Base-by-base conservation (phyloP, 2,329 filamentous ascomycete genomes). In the Talaromyces sp. region DNA sequence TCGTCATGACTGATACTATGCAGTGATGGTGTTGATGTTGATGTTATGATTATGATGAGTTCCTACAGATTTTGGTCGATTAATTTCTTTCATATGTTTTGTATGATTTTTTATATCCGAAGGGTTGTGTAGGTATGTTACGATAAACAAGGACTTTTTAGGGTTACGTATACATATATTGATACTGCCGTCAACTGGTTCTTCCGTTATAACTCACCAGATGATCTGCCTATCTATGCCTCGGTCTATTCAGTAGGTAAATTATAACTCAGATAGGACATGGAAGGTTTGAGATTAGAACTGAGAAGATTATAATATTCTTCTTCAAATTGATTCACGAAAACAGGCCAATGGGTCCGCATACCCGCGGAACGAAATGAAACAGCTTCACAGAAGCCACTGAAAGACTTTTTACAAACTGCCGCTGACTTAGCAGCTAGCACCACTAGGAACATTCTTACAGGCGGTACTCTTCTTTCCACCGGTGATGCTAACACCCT, bases 401-500 rank as follows among this genome's bases (percentile, higher is more conserved):
- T 15, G 11, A 38, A 56, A 29, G 13, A 29, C 43, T 19, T 45
- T 45, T 43, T 22, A 8, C 13, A 59, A 19, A 2, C n/a, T 10
- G 36, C 5, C 13, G n/a, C 53, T 22, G 17, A 81, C n/a, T 56
- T 56, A 56, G 66, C 78, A 80, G 54, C 69, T 71, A 65, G 72
- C 74, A 31, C 68, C 72, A 40, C 69, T 73, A 17, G 80, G 80
- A 45, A 82, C 70, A 67, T 80, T 80, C 69, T 72, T 51, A 68
- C 82, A 84, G 29, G 72, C 71, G 59, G 68, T 71, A 72, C 76
- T 79, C 15, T 70, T 79, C 71, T 82, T 80, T 60, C 85, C 85
- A 49, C 85, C 85, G 22, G 82, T 83, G 43, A 87, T 76, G 51
- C 66, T 72, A 66, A 84, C 80, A 56, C 75, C 78, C 17, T 72